phyloP scores from a whole-genome alignment of 352 stramenopile species.

The Globisporangium irregulare region DNA sequence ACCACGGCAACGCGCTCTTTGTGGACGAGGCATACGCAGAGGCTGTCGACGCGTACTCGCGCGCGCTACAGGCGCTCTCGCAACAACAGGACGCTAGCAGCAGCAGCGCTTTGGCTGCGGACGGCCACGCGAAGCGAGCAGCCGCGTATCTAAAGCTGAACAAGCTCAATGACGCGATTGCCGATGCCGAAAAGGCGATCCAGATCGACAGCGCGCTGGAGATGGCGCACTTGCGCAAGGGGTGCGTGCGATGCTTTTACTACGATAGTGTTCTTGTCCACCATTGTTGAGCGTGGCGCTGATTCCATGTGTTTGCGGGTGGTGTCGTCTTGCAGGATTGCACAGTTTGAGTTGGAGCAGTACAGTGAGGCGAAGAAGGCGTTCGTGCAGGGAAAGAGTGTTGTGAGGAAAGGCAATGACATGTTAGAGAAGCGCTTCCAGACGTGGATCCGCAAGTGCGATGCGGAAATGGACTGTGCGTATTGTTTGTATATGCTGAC shows the following conservation, averaged over 20 bases:
- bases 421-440: slow-evolving; percentile 55
- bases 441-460: slow-evolving; percentile 88
- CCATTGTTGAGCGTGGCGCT: not conserved
- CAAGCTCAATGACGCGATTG: slow-evolving; percentile 48
- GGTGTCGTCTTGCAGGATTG: slow-evolving; percentile 34
- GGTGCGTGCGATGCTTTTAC: slow-evolving; percentile 31
- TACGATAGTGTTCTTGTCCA: not conserved
- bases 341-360: slow-evolving; percentile 80
- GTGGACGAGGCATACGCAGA: slow-evolving; percentile 80
- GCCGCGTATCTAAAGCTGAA: slow-evolving; percentile 68
- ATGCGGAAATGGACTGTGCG: slow-evolving; percentile 76
- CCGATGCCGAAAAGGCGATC: slow-evolving; percentile 48
- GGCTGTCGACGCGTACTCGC: slow-evolving; percentile 53
- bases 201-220: slow-evolving; percentile 44
- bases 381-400: slow-evolving; percentile 53
- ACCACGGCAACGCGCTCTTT: slow-evolving; percentile 76
- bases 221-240: slow-evolving; percentile 70
- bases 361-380: slow-evolving; percentile 58
- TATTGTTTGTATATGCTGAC: not conserved
- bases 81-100: slow-evolving; percentile 13
- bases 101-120: slow-evolving; percentile 19
- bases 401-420: slow-evolving; percentile 28
- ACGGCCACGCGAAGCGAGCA: slow-evolving; percentile 65
- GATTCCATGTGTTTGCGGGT: not conserved
- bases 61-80: slow-evolving; percentile 33